Conservation (phyloP, 106 monocot genomes). For the Dioscorea zingiberensis region DNA sequence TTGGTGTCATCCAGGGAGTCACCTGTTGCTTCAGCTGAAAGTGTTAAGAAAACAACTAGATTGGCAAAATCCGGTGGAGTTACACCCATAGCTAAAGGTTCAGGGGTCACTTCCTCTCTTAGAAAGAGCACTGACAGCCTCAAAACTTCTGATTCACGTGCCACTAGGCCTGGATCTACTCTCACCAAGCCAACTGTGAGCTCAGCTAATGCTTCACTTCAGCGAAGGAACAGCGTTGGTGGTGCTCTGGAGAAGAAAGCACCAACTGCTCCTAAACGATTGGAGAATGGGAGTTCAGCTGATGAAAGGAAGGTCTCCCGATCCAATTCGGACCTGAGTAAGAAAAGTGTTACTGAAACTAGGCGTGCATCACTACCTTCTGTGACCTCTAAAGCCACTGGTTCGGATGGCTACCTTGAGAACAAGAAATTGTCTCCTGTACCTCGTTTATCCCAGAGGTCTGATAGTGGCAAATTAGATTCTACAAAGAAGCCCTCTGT, state of each 20-base stretch:
- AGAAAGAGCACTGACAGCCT: conserved; percentile 18
- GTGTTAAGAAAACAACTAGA: conserved; percentile 15
- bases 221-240: conserved; percentile 70
- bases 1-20: conserved; percentile 2
- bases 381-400: conserved; percentile 19
- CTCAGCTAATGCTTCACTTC: conserved; percentile 15
- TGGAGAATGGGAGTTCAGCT: conserved; percentile 21
- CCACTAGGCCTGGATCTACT: conserved; percentile 22
- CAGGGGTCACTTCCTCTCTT: conserved; percentile 11
- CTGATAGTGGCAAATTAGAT: conserved; percentile 21
- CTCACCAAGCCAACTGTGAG: conserved; percentile 29
- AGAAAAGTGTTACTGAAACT: conserved; percentile 24
- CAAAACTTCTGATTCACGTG: conserved; percentile 11
- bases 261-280: conserved; percentile 4
- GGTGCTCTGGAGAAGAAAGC: conserved; percentile 20
- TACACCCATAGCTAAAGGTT: conserved; percentile 1
- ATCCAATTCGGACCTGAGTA: conserved; percentile 21
- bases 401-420: not conserved
- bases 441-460: conserved; percentile 14
- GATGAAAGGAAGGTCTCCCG: conserved; percentile 27
- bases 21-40: conserved; percentile 21
- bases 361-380: conserved; percentile 38
- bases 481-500: conserved; percentile 21
- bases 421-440: conserved; percentile 17
- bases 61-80: conserved; percentile 17